These are phyloP conservation scores for Diaporthe australafricana DNA, from an alignment of 2,329 filamentous ascomycete genomes.

Conservation along the genomic window DNA sequence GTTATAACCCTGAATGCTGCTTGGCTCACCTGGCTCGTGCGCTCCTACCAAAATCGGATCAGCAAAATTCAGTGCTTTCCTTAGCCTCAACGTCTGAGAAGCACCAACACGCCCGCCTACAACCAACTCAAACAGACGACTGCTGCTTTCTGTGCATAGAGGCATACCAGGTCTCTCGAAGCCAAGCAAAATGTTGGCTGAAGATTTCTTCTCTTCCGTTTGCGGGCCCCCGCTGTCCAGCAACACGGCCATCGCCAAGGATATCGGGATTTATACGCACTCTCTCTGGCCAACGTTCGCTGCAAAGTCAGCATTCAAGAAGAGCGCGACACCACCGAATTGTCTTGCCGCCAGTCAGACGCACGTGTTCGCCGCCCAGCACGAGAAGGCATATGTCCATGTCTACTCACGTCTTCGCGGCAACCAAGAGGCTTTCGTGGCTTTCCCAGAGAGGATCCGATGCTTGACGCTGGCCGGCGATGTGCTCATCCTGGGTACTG, in stretches of 20 bases:
- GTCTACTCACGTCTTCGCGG: slow-evolving; percentile 88
- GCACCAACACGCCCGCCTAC: neutral
- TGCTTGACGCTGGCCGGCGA: slow-evolving; percentile 79
- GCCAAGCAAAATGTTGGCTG: slow-evolving; percentile 62
- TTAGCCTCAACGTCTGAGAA: neutral
- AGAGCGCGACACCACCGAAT: slow-evolving; percentile 84
- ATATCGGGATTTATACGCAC: slow-evolving; percentile 89
- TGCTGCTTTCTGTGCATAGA: neutral
- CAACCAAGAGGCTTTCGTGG: slow-evolving; percentile 88
- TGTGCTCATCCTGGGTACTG: slow-evolving; percentile 83
- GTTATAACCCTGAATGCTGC: neutral
- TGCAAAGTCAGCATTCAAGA: slow-evolving; percentile 88
- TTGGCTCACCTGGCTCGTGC: slow-evolving; percentile 1
- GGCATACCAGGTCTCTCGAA: neutral
- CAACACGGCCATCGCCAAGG: slow-evolving; percentile 75
- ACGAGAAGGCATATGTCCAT: slow-evolving; percentile 91
- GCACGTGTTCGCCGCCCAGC: slow-evolving; percentile 92
- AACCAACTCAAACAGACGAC: neutral
- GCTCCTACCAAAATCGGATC: slow-evolving; percentile 7
- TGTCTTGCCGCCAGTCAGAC: slow-evolving; percentile 83
- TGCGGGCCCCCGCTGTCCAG: slow-evolving; percentile 68
- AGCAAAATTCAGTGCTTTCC: slow-evolving; percentile 13
- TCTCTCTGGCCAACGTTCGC: slow-evolving; percentile 81
- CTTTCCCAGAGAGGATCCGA: slow-evolving; percentile 88
- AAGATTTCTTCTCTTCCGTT: slow-evolving; percentile 70